Conservation (phyloP, 352 stramenopile genomes). For the Pythium pyrilobum region DNA sequence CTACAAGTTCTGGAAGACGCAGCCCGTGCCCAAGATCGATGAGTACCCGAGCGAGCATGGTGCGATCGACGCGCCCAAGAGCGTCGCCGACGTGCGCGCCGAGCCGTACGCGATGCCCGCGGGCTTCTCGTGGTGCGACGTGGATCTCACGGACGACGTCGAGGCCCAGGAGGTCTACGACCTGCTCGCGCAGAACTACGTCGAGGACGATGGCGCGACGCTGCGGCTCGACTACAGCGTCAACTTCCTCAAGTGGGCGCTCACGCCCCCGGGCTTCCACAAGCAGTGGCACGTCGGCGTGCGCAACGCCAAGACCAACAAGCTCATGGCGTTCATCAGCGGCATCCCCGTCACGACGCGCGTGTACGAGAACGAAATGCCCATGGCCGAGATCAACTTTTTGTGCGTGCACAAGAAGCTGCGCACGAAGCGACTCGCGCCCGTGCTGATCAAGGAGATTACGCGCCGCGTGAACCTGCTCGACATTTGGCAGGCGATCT, state of each 20-base stretch:
- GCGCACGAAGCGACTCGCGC: conserved; percentile 92
- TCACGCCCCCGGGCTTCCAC: conserved; percentile 92
- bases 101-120: conserved; percentile 95
- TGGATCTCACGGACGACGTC: conserved; percentile 84
- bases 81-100: conserved; percentile 80
- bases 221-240: conserved; percentile 94
- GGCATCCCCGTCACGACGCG: conserved; percentile 88
- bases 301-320: conserved; percentile 81
- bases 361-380: conserved; percentile 48
- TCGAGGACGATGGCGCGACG: conserved; percentile 98
- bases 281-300: conserved; percentile 96
- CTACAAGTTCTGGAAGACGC: conserved; percentile 90
- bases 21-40: conserved; percentile 76
- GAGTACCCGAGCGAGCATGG: conserved; percentile 74
- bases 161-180: conserved; percentile 93
- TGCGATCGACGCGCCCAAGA: conserved; percentile 93
- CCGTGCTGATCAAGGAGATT: conserved; percentile 99
- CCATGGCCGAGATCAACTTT: conserved; percentile 98
- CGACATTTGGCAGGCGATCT: conserved; percentile 95
- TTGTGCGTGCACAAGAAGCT: conserved; percentile 99
- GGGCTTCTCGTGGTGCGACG: conserved; percentile 91
- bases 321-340: conserved; percentile 97
- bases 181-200: conserved; percentile 97
- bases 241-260: conserved; percentile 84
- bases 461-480: conserved; percentile 96